Conservation (phyloP, 2,329 filamentous ascomycete genomes). For the Pseudogymnoascus sp. region DNA sequence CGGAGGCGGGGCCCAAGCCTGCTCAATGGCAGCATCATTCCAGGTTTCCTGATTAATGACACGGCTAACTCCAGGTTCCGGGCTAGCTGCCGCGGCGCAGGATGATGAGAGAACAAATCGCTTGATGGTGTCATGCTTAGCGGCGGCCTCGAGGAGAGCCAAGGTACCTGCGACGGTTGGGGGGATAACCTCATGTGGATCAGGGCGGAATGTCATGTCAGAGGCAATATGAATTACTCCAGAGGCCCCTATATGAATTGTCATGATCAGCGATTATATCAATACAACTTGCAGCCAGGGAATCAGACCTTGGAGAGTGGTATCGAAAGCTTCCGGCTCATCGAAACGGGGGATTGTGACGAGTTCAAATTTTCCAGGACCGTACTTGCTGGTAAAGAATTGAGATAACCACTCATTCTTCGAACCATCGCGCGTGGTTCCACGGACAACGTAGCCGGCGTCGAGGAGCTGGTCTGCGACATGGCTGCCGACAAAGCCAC, state of each 20-base stretch:
- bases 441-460: conserved; percentile 36
- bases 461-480: conserved; percentile 33
- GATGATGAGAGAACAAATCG: conserved; percentile 32
- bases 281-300: background rate
- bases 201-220: background rate
- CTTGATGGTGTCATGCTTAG: conserved; percentile 15
- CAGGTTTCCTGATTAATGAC: conserved; percentile 24
- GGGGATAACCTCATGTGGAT: conserved; percentile 3
- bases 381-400: conserved; percentile 17
- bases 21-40: conserved; percentile 26
- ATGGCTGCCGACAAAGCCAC: conserved; percentile 38
- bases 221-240: conserved; percentile 9
- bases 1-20: conserved; percentile 29
- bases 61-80: conserved; percentile 13
- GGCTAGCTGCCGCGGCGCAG: conserved; percentile 10
- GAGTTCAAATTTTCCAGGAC: conserved; percentile 29
- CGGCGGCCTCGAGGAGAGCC: conserved; percentile 2
- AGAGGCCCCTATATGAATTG: background rate
- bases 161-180: background rate
- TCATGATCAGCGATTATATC: background rate
- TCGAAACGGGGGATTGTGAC: conserved; percentile 33
- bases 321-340: conserved; percentile 31
- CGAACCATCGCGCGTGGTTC: conserved; percentile 32
- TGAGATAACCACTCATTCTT: conserved; percentile 30
- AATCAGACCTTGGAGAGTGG: background rate